Evolutionary conservation across 495 filamentous ascomycete genomes (phyloP), one percentile per base, ranked within the genome.

Genomic region (Pseudomonodictys pantanalensis): DNA sequence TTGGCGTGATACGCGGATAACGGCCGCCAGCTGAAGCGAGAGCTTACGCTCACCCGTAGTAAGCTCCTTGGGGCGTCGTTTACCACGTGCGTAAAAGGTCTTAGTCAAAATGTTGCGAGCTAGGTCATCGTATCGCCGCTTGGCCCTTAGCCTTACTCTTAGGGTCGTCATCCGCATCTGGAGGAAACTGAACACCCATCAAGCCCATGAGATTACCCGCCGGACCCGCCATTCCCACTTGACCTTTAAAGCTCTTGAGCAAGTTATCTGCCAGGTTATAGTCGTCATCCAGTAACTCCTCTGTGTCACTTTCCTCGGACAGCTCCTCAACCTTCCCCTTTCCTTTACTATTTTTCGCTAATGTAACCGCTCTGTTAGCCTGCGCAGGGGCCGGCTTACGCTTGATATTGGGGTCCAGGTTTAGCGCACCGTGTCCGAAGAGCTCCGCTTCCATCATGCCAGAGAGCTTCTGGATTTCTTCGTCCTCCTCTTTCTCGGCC

Each of bases 211-310:
- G 71, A 70, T 95, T 97, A 1, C 92, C 86, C 3, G 85, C 86
- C 1, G 92, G 92, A 0, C 92, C 92, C 11, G 91, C 77, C 73
- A 87, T 80, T 33, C 92, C 92, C 4, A 76, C 89, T 69, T 97
- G 92, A 25, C 86, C 84, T 64, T 95, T 93, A 68, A 97, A 90
- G 67, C 87, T 89, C 73, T 96, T 88, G n/a, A 97, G 75, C 22
- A 97, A 72, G 68, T 96, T 97, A 69, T 89, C 90, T 32, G 89
- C 92, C 4, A 98, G 80, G 47, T 92, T 91, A 68, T 89, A 88
- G 65, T 96, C 90, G 41, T 90, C 81, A 57, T 92, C 79, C 10
- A 91, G 79, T 55, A 86, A 86, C 2, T 48, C 56, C 11, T 79
- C 74, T 0, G 74, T 76, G 45, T 73, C 68, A 9, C 64, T 69